Conservation (phyloP, 2,329 filamentous ascomycete genomes). For the Paracorniculantispora psalliotae region DNA sequence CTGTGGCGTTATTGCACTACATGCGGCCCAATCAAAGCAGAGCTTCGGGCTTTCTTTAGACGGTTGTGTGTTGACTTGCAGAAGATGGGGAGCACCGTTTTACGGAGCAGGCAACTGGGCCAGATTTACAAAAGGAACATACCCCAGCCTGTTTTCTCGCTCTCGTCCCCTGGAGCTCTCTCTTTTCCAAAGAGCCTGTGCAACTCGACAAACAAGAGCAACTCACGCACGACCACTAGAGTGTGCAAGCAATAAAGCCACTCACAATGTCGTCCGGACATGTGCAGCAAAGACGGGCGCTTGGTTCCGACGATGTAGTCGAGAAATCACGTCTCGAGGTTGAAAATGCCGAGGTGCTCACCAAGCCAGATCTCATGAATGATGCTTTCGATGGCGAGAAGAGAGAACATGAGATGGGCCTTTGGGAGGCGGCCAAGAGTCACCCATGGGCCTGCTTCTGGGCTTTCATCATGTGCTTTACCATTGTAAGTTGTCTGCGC, state of each 20-base stretch:
- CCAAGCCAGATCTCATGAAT: conserved; percentile 32
- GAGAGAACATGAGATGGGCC: conserved; percentile 35
- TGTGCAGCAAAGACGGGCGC: conserved; percentile 11
- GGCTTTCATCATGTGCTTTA: conserved; percentile 46
- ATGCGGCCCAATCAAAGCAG: not conserved
- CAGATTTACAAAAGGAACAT: not conserved
- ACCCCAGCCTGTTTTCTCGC: not conserved
- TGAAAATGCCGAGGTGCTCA: conserved; percentile 30
- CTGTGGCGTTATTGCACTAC: not conserved
- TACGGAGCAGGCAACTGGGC: not conserved
- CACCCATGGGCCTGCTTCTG: conserved; percentile 43
- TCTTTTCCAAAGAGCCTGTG: not conserved
- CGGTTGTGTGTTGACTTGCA: not conserved
- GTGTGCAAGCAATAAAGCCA: not conserved
- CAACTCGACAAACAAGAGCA: not conserved
- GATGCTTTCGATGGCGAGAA: conserved; percentile 40
- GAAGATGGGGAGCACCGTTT: not conserved
- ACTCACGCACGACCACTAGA: not conserved
- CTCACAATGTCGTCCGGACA: conserved; percentile 15
- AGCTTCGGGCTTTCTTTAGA: not conserved
- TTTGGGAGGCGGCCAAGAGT: conserved; percentile 32
- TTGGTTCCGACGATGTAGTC: conserved; percentile 13
- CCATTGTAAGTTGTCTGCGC: conserved; percentile 41
- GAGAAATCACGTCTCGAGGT: conserved; percentile 21
- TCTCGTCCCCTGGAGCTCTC: not conserved